Evolutionary conservation across 257 asterid genomes (phyloP).

Genomic region (Scutellaria galericulata): DNA sequence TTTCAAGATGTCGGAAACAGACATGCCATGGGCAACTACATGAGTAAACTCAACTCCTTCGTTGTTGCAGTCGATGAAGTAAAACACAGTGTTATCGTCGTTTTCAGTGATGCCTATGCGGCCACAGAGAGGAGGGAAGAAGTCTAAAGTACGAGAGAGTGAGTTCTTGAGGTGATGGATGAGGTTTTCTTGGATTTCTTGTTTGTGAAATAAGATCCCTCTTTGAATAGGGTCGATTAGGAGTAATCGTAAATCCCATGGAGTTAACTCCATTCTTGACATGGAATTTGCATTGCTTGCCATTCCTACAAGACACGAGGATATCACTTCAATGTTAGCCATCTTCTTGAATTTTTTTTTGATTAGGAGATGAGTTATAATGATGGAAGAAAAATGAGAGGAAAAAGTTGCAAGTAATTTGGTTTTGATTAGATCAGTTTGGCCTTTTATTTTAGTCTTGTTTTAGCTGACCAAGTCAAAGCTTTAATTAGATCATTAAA

Average conservation of each 20-base stretch:
- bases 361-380: too few species aligned
- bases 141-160: conserved; percentile 49
- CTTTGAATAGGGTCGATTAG: conserved; percentile 20
- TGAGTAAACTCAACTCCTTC: conserved; percentile 28
- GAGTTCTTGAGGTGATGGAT: conserved; percentile 48
- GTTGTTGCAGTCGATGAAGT: conserved; percentile 50
- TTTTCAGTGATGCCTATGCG: conserved; percentile 40
- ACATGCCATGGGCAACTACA: conserved; percentile 24
- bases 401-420: too few species aligned
- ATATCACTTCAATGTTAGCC: conserved; percentile 17
- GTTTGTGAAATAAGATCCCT: conserved; percentile 32
- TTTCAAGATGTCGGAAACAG: conserved; percentile 33
- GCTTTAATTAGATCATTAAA: too few species aligned
- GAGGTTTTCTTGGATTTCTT: neutral
- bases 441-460: too few species aligned
- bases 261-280: conserved; percentile 35
- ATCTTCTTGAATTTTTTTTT: neutral
- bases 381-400: too few species aligned
- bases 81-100: conserved; percentile 28
- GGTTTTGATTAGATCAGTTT: too few species aligned
- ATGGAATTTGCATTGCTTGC: neutral
- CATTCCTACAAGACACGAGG: conserved; percentile 22
- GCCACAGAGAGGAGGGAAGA: conserved; percentile 65
- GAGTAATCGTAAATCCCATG: conserved; percentile 36
- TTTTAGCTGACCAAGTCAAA: too few species aligned